These are phyloP conservation scores for Lophiotrema nucula DNA, from an alignment of 495 filamentous ascomycete genomes.

Conservation along the genomic window DNA sequence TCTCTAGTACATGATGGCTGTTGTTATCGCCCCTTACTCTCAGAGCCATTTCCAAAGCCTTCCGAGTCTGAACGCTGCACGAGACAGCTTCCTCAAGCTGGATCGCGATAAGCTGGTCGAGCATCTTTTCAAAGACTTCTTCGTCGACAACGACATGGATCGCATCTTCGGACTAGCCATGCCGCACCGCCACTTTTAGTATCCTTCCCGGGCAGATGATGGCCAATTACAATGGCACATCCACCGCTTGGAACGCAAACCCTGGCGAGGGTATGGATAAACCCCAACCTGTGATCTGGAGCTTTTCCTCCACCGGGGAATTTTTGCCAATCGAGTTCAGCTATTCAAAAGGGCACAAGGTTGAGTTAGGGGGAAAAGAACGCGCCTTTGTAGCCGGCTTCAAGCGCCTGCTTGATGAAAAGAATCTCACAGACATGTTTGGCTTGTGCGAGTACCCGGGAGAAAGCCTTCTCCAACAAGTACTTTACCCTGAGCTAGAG, in stretches of 20 bases:
- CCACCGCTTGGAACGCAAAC: not conserved
- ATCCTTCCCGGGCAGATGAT: not conserved
- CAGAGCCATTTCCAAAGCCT: not conserved
- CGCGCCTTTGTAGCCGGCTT: not conserved
- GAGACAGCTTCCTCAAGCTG: not conserved
- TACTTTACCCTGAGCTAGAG: constrained; percentile 8
- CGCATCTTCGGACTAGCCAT: not conserved
- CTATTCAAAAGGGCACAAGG: not conserved
- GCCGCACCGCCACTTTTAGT: not conserved
- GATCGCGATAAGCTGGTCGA: not conserved
- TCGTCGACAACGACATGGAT: not conserved
- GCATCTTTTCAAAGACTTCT: not conserved
- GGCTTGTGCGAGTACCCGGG: not conserved
- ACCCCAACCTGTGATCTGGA: not conserved
- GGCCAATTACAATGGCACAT: not conserved
- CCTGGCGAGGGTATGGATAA: not conserved
- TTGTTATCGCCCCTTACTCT: not conserved
- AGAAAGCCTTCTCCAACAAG: constrained; percentile 2
- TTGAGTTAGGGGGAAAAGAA: not conserved
- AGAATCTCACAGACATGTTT: not conserved
- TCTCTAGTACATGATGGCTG: not conserved
- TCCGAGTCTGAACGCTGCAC: not conserved
- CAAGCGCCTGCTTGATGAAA: not conserved
- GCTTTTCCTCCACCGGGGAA: not conserved
- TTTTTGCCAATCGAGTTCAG: not conserved